A percentile compares a stretch with the other conserved stretches of the same genome.
phyloP scores from a whole-genome alignment of 2,329 filamentous ascomycete species.

The Colletotrichum kahawae region DNA sequence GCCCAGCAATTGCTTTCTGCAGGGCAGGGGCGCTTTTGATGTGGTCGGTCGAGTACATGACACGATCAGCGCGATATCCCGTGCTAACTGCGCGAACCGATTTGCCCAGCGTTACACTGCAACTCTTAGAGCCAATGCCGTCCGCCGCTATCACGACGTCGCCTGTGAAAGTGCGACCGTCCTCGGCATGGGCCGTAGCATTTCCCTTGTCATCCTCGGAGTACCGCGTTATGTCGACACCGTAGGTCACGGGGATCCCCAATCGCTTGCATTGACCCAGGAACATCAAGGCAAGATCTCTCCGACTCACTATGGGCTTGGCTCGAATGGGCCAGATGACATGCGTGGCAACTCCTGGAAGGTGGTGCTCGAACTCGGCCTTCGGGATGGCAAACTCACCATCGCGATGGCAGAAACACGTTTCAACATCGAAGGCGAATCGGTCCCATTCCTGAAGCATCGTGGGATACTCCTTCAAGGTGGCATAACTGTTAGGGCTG shows the following conservation, averaged over 20 bases:
- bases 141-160: constrained; percentile 21
- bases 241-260: constrained; percentile 9
- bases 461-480: neutral
- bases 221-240: neutral
- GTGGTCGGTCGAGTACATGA: neutral
- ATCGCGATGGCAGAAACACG: neutral
- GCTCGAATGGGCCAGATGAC: neutral
- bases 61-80: neutral
- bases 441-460: neutral
- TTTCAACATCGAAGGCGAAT: neutral
- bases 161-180: neutral
- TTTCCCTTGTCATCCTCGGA: neutral
- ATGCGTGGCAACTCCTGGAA: neutral
- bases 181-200: neutral
- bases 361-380: neutral
- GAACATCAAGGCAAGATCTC: neutral
- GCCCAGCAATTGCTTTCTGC: neutral
- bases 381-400: neutral
- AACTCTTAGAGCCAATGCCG: constrained; percentile 1
- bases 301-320: neutral
- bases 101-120: neutral
- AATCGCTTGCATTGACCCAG: constrained; percentile 1
- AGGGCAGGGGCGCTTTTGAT: neutral
- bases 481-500: neutral
- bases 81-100: neutral